Conservation (phyloP, 2,329 filamentous ascomycete genomes). For the Tolypocladium guangdongense region DNA sequence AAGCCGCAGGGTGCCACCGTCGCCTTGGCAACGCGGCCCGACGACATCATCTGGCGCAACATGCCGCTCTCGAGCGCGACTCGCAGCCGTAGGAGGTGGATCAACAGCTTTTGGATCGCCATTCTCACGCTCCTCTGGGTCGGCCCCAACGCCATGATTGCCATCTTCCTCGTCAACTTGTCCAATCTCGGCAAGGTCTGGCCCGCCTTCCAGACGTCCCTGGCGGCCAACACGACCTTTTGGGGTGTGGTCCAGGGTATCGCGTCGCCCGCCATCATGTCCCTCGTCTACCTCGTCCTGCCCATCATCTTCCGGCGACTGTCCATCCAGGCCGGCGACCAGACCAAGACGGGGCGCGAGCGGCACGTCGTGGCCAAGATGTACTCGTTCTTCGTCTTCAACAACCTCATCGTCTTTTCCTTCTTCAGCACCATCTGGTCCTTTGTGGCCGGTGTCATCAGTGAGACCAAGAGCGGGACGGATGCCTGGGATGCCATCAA, state of each 20-base stretch:
- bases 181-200: constrained; percentile 71
- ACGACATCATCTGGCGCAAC: constrained; percentile 95
- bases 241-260: constrained; percentile 94
- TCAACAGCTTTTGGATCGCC: constrained; percentile 77
- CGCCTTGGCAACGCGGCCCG: constrained; percentile 70
- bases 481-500: constrained; percentile 60
- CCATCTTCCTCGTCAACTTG: constrained; percentile 84
- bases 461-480: constrained; percentile 41
- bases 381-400: constrained; percentile 94
- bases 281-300: constrained; percentile 74
- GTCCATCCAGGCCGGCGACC: constrained; percentile 72
- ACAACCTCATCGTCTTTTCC: constrained; percentile 91
- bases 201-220: constrained; percentile 56
- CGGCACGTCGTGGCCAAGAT: constrained; percentile 83
- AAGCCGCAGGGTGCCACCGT: constrained; percentile 70
- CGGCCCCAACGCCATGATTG: constrained; percentile 85
- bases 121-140: constrained; percentile 79
- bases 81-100: constrained; percentile 60
- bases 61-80: constrained; percentile 59
- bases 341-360: constrained; percentile 86
- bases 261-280: constrained; percentile 75
- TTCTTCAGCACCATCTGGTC: constrained; percentile 76
- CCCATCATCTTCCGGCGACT: constrained; percentile 87
- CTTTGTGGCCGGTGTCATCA: constrained; percentile 56
- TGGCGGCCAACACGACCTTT: constrained; percentile 50